A percentile compares a stretch with the other conserved stretches of the same genome.
phyloP scores from a whole-genome alignment of 1,284 basidiomycete genomes.

The Cryptococcus sp. region DNA sequence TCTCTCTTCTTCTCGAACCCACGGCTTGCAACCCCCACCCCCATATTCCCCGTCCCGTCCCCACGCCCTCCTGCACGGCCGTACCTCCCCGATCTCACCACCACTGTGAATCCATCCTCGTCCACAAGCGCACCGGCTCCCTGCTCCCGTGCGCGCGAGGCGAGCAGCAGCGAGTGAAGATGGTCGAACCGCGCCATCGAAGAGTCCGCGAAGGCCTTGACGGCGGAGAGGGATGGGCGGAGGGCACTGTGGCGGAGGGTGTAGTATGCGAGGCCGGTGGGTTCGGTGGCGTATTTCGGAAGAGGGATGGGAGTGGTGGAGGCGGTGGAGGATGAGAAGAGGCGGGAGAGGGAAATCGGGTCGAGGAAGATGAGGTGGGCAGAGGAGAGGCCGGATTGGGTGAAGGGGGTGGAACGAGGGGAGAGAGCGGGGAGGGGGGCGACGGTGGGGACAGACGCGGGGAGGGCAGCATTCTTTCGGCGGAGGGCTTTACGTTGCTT shows the following conservation, averaged over 20 bases:
- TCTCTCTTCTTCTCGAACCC: constrained; percentile 40
- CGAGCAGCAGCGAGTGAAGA: constrained; percentile 54
- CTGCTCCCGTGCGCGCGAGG: constrained; percentile 55
- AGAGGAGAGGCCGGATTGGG: constrained; percentile 46
- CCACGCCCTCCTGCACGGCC: constrained; percentile 65
- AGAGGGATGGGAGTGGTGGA: constrained; percentile 39
- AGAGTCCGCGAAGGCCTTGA: constrained; percentile 71
- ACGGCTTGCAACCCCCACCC: constrained; percentile 46
- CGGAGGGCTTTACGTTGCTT: constrained; percentile 19
- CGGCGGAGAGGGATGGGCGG: constrained; percentile 66
- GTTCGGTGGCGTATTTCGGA: constrained; percentile 43
- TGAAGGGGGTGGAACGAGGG: constrained; percentile 27
- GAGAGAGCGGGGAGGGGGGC: constrained; percentile 31
- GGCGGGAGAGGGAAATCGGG: constrained; percentile 60
- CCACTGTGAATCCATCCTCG: constrained; percentile 87
- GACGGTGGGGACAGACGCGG: constrained; percentile 55
- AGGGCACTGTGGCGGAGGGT: constrained; percentile 59
- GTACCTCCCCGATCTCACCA: constrained; percentile 80
- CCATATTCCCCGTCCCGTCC: constrained; percentile 35
- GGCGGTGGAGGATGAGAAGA: constrained; percentile 51
- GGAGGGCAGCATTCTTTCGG: constrained; percentile 54
- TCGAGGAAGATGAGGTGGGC: constrained; percentile 79
- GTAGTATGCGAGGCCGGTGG: constrained; percentile 69
- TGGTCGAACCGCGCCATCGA: constrained; percentile 72
- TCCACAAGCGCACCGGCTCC: constrained; percentile 71